Evolutionary conservation across 306 rosid genomes (phyloP).

Genomic region (Senna siamea): DNA sequence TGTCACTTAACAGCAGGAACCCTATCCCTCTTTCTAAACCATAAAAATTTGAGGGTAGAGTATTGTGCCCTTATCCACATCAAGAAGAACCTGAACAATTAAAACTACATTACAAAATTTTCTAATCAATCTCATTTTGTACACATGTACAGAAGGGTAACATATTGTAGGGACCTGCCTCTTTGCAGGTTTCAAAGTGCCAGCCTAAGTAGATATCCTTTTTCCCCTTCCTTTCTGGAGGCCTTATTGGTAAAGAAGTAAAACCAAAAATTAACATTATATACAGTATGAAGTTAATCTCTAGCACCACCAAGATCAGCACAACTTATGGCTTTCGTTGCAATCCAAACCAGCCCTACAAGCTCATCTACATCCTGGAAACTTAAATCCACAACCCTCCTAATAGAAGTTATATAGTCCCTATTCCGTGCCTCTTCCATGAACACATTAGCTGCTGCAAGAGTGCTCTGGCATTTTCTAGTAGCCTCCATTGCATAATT

Average conservation of each 20-base stretch:
- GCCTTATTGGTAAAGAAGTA: constrained; percentile 47
- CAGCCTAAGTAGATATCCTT: constrained; percentile 40
- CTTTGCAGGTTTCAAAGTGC: constrained; percentile 52
- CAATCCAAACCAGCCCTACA: constrained; percentile 60
- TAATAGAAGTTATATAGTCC: constrained; percentile 58
- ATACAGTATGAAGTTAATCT: constrained; percentile 70
- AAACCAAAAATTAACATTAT: constrained; percentile 46
- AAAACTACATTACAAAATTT: constrained; percentile 59
- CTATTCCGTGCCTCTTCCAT: constrained; percentile 60
- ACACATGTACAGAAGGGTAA: constrained; percentile 76
- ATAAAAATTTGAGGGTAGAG: constrained; percentile 51
- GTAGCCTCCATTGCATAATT: constrained; percentile 75
- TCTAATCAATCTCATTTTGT: constrained; percentile 76
- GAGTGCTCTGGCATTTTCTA: constrained; percentile 65
- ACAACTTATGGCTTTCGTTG: constrained; percentile 61
- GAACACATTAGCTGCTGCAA: constrained; percentile 48
- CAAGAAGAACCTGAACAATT: constrained; percentile 44
- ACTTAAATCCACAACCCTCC: constrained; percentile 71
- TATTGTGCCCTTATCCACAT: constrained; percentile 56
- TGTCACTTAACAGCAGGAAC: constrained; percentile 43
- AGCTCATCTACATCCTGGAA: constrained; percentile 85
- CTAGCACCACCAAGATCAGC: constrained; percentile 66
- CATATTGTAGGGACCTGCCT: constrained; percentile 43
- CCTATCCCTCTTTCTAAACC: constrained; percentile 58
- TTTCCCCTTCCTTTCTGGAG: constrained; percentile 44